These are phyloP conservation scores for Rhodotorula graminis DNA, from an alignment of 768 basidiomycete genomes.

Conservation along the genomic window DNA sequence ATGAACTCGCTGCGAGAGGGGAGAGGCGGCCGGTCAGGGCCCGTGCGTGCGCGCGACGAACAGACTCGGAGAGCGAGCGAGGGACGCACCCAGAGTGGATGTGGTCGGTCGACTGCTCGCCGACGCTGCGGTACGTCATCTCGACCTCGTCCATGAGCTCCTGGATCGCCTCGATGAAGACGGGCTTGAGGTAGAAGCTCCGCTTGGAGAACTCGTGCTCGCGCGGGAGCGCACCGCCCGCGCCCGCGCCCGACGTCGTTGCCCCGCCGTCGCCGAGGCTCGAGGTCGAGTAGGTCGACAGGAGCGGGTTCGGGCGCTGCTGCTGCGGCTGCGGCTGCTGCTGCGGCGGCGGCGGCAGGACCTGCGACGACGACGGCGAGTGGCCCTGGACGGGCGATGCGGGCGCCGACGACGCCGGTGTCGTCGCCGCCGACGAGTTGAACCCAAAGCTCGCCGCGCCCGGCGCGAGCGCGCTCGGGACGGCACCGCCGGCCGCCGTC, in stretches of 20 bases:
- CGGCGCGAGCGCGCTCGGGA: too few species aligned
- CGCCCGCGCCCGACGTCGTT: not conserved
- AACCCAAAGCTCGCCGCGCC: not conserved
- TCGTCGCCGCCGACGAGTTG: not conserved
- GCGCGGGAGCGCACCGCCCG: slow-evolving; percentile 27
- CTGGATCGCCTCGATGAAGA: slow-evolving; percentile 93
- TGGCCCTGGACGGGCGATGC: not conserved
- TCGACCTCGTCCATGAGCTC: slow-evolving; percentile 94
- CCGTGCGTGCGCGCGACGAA: too few species aligned
- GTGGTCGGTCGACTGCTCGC: slow-evolving; percentile 89
- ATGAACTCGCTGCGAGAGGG: slow-evolving; percentile 90
- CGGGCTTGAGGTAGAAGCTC: slow-evolving; percentile 63
- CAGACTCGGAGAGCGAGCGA: too few species aligned
- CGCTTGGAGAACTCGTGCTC: slow-evolving; percentile 46
- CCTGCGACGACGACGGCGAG: slow-evolving; percentile 18
- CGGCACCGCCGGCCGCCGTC: not conserved
- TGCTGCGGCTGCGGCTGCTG: too few species aligned
- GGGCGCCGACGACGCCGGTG: slow-evolving; percentile 6
- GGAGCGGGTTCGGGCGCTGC: slow-evolving; percentile 21
- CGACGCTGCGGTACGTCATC: slow-evolving; percentile 89
- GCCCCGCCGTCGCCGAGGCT: not conserved
- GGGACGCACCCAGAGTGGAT: slow-evolving; percentile 87
- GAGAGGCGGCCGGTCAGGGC: too few species aligned
- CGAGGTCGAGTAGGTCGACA: not conserved
- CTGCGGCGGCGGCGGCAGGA: too few species aligned